Evolutionary conservation across 129 eudicot genomes (phyloP), one percentile per base, ranked within the genome.

Genomic region (Silybum marianum): DNA sequence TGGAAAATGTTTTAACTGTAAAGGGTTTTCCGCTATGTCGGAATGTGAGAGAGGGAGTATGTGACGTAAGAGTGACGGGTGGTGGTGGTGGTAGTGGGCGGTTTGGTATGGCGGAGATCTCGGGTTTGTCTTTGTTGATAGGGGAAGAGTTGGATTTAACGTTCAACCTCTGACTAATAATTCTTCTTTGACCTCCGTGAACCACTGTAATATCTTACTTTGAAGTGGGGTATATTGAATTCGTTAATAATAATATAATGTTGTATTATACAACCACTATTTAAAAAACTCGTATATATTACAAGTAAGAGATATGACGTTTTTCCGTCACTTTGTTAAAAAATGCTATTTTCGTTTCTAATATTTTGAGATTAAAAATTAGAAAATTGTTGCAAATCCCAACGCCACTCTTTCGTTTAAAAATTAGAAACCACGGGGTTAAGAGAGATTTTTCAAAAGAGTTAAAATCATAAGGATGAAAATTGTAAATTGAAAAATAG

Each of bases 61-160:
- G 58, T 26, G 24, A 16, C 25, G 63, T 18, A 51, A 22, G 24
- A 68, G 19, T 82, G 63, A 44, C 16, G 23, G 67, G 6, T 32
- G 36, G 36, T 42, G 83, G 76, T 65, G 86, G 82, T 73, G 70
- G 58, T 16, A 84, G 75, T 10, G 86, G 82, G 69, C 28, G 81
- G 78, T 93, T 91, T 24, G 74, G 69, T 30, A 36, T 19, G 10
- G 74, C 79, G 34, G 90, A 84, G 80, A 16, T 93, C 1, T 62
- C 87, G 0, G 89, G 85, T 18, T 42, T 93, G 69, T 81, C 90
- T 0, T 1, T 84, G 79, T 85, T 82, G 24, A 76, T 89, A 13
- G 98, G 97, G 18, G 83, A 86, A 76, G 86, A 84, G 84, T 89
- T 93, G n/a, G 87, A 36, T 38, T 21, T 90, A 26, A 80, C 75